A percentile compares a stretch with the other conserved stretches of the same genome.
Evolutionary conservation across 164 flowering plant species (phyloP).

Genomic region (Berberis thunbergii): DNA sequence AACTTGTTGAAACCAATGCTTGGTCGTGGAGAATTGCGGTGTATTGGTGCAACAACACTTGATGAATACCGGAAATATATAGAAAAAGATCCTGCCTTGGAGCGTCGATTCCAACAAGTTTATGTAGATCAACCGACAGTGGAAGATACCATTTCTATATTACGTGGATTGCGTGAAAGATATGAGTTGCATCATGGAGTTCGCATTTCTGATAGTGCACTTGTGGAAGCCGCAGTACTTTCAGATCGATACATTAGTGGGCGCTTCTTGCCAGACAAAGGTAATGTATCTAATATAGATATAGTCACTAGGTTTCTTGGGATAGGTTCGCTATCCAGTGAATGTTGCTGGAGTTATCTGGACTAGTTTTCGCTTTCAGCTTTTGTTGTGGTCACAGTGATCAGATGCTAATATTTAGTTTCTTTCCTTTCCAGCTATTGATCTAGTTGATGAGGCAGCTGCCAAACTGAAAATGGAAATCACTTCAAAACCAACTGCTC

Average conservation of each 20-base stretch:
- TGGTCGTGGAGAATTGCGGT: not conserved
- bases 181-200: constrained; percentile 10
- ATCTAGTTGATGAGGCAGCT: constrained; percentile 11
- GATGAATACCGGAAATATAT: constrained; percentile 7
- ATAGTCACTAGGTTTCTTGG: no score
- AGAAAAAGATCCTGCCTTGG: constrained; percentile 10
- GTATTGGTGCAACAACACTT: not conserved
- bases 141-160: constrained; percentile 9
- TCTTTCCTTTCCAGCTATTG: constrained; percentile 7
- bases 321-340: no score
- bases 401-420: not conserved
- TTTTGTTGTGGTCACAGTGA: no score
- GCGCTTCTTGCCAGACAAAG: constrained; percentile 6
- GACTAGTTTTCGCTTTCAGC: no score
- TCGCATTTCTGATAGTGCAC: constrained; percentile 9
- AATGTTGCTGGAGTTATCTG: no score
- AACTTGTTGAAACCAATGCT: constrained; percentile 6
- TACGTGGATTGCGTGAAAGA: constrained; percentile 9
- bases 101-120: constrained; percentile 11
- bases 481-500: constrained; percentile 10
- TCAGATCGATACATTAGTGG: constrained; percentile 6
- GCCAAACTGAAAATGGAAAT: constrained; percentile 11
- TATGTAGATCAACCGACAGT: constrained; percentile 9
- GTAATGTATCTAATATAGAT: not conserved
- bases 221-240: constrained; percentile 6